Evolutionary conservation across 2,329 filamentous ascomycete species (phyloP).

Genomic region (Dryadomyces quercus-mongolicae): DNA sequence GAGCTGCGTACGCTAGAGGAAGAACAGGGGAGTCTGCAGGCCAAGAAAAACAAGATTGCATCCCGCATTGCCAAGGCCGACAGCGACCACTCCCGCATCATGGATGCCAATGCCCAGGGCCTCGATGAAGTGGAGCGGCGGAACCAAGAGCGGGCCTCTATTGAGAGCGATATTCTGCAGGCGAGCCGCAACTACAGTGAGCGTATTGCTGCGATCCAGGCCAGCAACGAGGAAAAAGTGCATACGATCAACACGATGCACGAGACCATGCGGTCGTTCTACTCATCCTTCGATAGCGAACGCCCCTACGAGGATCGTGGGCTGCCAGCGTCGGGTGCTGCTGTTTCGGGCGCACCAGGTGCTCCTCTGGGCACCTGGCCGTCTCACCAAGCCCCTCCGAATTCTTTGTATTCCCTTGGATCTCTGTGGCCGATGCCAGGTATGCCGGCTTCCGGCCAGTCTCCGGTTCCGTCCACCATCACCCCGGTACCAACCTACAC

Average conservation of each 20-base stretch:
- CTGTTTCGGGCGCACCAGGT: background rate
- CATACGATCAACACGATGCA: slow-evolving; percentile 24
- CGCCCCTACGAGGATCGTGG: slow-evolving; percentile 22
- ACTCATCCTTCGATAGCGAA: slow-evolving; percentile 29
- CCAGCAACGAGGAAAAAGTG: slow-evolving; percentile 25
- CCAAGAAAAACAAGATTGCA: slow-evolving; percentile 61
- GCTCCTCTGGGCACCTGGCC: slow-evolving; percentile 3
- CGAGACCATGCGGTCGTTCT: slow-evolving; percentile 25
- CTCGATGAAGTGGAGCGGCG: slow-evolving; percentile 51
- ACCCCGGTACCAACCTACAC: slow-evolving; percentile 19
- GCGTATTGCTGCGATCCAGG: slow-evolving; percentile 24
- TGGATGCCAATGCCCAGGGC: slow-evolving; percentile 54
- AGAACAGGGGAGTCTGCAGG: slow-evolving; percentile 50
- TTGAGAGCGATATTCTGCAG: slow-evolving; percentile 32
- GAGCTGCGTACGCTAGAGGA: slow-evolving; percentile 50
- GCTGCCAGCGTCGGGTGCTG: background rate
- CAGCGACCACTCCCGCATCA: slow-evolving; percentile 58
- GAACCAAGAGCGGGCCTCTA: slow-evolving; percentile 34
- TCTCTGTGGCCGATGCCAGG: slow-evolving; percentile 1
- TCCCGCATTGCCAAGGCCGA: slow-evolving; percentile 61
- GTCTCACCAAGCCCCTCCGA: slow-evolving; percentile 6
- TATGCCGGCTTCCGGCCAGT: slow-evolving; percentile 5
- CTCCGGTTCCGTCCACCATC: slow-evolving; percentile 1
- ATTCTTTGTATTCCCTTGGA: background rate
- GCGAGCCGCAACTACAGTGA: slow-evolving; percentile 32